Evolutionary conservation across 768 basidiomycete species (phyloP), one percentile per base, ranked within the genome.

Genomic region (Mycena galopus): DNA sequence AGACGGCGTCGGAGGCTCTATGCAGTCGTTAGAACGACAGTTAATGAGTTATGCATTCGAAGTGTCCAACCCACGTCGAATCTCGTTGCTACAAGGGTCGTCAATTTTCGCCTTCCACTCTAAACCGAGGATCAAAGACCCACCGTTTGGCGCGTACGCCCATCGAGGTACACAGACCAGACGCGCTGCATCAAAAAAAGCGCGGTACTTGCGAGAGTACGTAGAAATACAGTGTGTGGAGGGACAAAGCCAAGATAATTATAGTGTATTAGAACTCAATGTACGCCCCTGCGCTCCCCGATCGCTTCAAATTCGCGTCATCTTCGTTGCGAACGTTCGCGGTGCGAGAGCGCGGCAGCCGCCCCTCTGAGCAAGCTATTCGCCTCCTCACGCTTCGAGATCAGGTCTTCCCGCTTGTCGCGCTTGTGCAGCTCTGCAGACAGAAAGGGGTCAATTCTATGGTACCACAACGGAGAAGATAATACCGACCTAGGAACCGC

Each of bases 361-460:
- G 71, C 75, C 29, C 67, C 65, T 25, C 67, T 73, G 33, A 84
- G 75, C 50, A 76, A 71, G 55, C 68, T 81, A 72, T 92, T 92
- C 21, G 85, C 79, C 3, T 72, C 79, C 21, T 80, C 82, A 78
- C 91, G 91, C 75, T 86, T 86, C 69, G 81, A 76, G 4, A 83
- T 87, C 7, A 83, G 84, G 30, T 79, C 82, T 16, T 85, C 85
- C 67, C 92, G 88, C 4, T 89, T 90, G 10, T 83, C 82, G 23
- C 91, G 86, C 73, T 87, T 86, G 76, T 89, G 88, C 74, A 93
- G 69, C 75, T 93, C 92, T 92, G 69, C 10, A 56, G 14, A 25
- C 37, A 67, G 42, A 66, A 19, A 51, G 32, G 25, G 23, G 65
- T 44, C 44, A 72, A 37, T 37, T 14, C 25, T 12, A 12, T 57